A percentile compares a stretch with the other conserved stretches of the same genome.
Conservation (phyloP, 2,329 filamentous ascomycete species). For the Emergomyces africanus region DNA sequence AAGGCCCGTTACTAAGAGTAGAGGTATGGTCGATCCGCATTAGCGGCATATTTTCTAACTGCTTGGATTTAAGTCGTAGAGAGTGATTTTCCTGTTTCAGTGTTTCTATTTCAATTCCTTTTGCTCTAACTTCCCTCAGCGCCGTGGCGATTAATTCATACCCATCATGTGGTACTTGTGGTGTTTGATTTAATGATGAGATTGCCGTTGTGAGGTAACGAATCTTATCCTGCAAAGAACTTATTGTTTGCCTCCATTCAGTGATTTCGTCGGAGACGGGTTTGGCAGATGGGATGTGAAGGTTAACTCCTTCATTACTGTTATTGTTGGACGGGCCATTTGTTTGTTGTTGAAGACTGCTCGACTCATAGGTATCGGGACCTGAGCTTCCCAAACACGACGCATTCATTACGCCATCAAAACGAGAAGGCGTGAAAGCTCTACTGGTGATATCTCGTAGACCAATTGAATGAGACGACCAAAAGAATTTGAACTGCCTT, state of each 20-base stretch:
- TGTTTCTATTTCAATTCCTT: background rate
- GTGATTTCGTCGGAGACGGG: background rate
- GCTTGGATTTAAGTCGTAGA: background rate
- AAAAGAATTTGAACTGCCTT: background rate
- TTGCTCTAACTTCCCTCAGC: background rate
- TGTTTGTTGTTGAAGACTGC: background rate
- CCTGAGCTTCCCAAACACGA: background rate
- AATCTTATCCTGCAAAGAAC: background rate
- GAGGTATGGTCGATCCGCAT: background rate
- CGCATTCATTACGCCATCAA: background rate
- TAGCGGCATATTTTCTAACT: background rate
- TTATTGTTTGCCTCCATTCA: background rate
- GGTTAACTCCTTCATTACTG: background rate
- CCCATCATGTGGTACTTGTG: background rate
- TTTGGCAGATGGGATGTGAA: background rate
- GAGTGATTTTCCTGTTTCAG: background rate
- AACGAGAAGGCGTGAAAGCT: background rate
- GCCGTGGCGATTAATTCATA: constrained; percentile 1
- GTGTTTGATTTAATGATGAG: background rate
- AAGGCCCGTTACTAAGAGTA: too few species aligned
- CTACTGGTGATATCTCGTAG: background rate
- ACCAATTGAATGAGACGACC: background rate
- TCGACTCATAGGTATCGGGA: background rate
- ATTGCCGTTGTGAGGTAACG: background rate
- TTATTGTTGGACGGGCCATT: background rate